Evolutionary conservation across 805 yeast genomes (phyloP), one percentile per base, ranked within the genome.

Genomic region (Saturnispora bothae): DNA sequence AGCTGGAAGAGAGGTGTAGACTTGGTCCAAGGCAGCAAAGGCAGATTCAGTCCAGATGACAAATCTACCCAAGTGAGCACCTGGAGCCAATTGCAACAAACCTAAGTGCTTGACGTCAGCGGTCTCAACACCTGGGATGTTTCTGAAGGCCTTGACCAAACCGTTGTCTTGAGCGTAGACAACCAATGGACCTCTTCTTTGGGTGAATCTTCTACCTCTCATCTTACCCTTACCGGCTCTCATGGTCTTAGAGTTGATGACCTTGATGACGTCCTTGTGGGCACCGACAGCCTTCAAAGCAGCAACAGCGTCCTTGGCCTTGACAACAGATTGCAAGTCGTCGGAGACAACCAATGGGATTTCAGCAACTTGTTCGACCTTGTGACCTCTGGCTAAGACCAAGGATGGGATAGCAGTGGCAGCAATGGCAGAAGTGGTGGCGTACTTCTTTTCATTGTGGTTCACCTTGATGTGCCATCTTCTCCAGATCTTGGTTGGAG

Each of bases 401-500:
- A 92, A 80, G 60, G 98, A 85, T 61, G 96, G 92, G 58, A 92
- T 95, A 63, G 94, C 94, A 52, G 97, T 76, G 57, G 98, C 98
- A 66, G 98, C 97, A 63, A 92, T 84, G 62, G 97, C 98, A 56
- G 98, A 89, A 64, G 96, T 97, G 59, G 97, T 89, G 55, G 98
- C 98, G 73, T 88, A 92, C 74, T 97, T 88, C 82, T 89, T 89
- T 78, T 92, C 95, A 85, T 89, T 89, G 73, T 86, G 96, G 95
- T 92, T 92, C 65, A 92, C 95, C 82, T 88, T 92, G 64, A 92
- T 94, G 86, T 92, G 94, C 98, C 98, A 92, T 76, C 80, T 89
- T 83, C 98, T 86, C 98, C 98, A 92, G 72, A 95, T 88, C 81
- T 92, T 92, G 72, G 98, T 92, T 70, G 98, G 98, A 71, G 98